These are phyloP conservation scores for Apiotrichum porosum DNA, from an alignment of 1,284 basidiomycete species.

Conservation along the genomic window DNA sequence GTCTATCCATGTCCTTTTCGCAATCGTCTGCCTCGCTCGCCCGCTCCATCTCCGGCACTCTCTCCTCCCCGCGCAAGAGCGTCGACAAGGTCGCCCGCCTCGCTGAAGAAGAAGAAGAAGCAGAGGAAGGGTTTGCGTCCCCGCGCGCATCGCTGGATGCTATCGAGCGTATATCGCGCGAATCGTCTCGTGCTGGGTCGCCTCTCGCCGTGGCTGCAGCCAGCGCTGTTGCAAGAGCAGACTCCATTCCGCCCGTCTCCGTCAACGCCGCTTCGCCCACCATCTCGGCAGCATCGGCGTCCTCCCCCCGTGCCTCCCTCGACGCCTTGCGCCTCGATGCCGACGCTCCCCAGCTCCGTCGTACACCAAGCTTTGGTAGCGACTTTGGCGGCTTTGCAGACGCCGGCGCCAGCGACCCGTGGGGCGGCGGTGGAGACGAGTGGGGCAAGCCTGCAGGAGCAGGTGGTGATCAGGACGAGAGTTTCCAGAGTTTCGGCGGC, in stretches of 20 bases:
- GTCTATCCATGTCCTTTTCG: neutral
- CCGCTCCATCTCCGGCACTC: neutral
- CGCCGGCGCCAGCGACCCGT: neutral
- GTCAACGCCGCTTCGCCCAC: too few species aligned
- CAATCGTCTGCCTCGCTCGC: neutral
- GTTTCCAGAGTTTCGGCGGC: neutral
- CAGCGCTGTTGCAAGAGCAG: too few species aligned
- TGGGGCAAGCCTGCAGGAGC: neutral
- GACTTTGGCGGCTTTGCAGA: conserved; percentile 6
- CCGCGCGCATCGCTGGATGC: conserved; percentile 2
- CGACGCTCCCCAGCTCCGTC: neutral
- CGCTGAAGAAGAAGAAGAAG: neutral
- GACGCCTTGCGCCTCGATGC: neutral
- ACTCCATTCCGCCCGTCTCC: too few species aligned
- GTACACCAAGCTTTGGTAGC: neutral
- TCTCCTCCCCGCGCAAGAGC: conserved; percentile 2
- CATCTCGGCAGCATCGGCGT: too few species aligned
- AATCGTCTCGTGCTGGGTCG: neutral
- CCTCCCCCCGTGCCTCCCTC: too few species aligned
- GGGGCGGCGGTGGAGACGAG: neutral
- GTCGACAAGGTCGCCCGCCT: neutral
- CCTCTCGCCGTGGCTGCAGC: neutral
- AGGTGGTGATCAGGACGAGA: too few species aligned
- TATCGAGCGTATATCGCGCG: neutral
- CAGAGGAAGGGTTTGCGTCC: neutral